Base-by-base conservation (phyloP, 2,329 filamentous ascomycete genomes). In the Penicillium psychrosexuale region DNA sequence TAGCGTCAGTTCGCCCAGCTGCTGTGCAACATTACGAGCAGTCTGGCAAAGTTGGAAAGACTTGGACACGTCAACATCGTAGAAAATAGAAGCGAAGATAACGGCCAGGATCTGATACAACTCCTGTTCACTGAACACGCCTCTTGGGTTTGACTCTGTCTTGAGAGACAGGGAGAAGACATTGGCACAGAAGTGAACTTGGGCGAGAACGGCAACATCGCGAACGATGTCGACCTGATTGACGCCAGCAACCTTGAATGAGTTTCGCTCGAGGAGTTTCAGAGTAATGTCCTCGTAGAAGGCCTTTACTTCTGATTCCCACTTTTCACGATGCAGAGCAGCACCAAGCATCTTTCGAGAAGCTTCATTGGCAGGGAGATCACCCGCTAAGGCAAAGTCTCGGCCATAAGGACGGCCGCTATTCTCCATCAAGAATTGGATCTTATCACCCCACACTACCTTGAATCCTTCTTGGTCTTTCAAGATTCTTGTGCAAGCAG, bases 121-220 rank as follows among this genome's bases (percentile, higher is more conserved):
- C 56, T 84, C 78, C 12, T 75, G 68, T 60, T 84, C 82, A 1
- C 77, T 80, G 63, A 82, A 82, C 31, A 82, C 69, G 15, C 80
- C 81, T 47, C 69, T 66, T 0, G 80, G 80, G 17, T 78, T 75
- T 4, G 78, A 72, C 3, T 77, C 74, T 0, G 80, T 82, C 67
- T 84, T 84, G 31, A 84, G 67, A 0, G 82, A 81, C 7, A 84
- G 68, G 60, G 77, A 78, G 69, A 83, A 84, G 24, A 84, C 67
- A 51, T 78, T 77, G 0, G 81, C 74, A 53, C 75, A 78, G 65
- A 84, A 84, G 64, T 82, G 79, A 4, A 81, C 77, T 61, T 82
- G 80, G 3, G 72, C 72, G 9, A 81, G 70, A 55, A 83, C 82
- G 58, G 79, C 78, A 36, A 84, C 62, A 56, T 80, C 78, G 12